Base-by-base conservation (phyloP, 345 rosid genomes). In the Erysimum cheiranthoides region DNA sequence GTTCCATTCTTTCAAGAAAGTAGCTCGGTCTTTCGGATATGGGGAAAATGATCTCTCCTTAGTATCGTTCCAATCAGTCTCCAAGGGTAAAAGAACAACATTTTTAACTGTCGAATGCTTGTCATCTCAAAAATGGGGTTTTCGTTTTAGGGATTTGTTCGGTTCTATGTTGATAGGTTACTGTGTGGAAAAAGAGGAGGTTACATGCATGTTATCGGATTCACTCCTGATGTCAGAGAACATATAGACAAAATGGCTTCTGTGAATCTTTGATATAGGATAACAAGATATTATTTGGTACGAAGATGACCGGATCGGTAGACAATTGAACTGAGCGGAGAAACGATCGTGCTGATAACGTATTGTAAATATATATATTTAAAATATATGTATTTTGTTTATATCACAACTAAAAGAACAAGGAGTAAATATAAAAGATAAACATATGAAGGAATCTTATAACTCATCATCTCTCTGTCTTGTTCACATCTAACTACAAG, bases 111-210 rank as follows among this genome's bases (percentile, higher is more conserved):
- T 30, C 1, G 1, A 46, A 11, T 32, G 30, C 52, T 69, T 56
- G 3, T 43, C 31, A 43, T 42, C 28, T 68, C 1, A 3, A 42
- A 43, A 7, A 5, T 31, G 35, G 13, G 12, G 2, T 32, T 18
- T 45, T 43, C 3, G 3, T 35, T 10, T 27, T 8, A 39, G 0
- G 10, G 5, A 0, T 16, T 8, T 34, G n/a, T 66, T 6, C 5
- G 4, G 7, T 70, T 62, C 10, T 56, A 42, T 40, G 54, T 75
- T 31, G 75, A 67, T 72, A 93, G 98, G 98, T 17, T 94, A 90
- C 71, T 64, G 80, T 94, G 97, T 80, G 98, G 98, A 45, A 94
- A 92, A 77, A 82, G 98, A 81, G 97, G 97, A 75, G 98, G 98
- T 66, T 90, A 88, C 83, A 94, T 94, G 98, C 97, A 92, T 75